Percentiles rank a stretch among this genome's conserved stretches.
These are phyloP conservation scores for Yamadazyma friedrichii DNA, from an alignment of 1,139 yeast genomes.

Conservation along the genomic window DNA sequence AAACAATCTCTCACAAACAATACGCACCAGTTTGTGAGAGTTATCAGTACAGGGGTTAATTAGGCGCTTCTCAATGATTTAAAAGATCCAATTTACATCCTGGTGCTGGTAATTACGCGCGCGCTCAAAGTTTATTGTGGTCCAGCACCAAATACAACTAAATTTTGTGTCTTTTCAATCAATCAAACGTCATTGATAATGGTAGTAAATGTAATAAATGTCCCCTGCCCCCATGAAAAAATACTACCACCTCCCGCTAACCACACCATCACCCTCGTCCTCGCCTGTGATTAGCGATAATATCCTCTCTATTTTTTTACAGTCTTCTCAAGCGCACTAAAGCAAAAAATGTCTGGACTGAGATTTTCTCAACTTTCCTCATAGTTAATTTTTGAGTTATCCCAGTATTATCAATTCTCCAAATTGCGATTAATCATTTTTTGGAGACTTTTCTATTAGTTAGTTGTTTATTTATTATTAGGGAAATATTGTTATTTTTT, in stretches of 20 bases:
- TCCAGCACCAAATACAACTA: neutral
- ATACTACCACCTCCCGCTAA: no score
- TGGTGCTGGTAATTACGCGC: slow-evolving; percentile 1
- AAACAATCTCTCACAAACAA: no score
- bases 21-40: no score
- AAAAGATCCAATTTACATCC: neutral
- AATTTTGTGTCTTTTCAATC: neutral
- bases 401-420: neutral
- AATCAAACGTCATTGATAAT: neutral
- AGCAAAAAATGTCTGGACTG: slow-evolving; percentile 4
- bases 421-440: no score
- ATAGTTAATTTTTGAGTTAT: neutral
- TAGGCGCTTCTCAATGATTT: neutral
- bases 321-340: neutral
- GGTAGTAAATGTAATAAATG: no score
- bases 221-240: no score
- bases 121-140: neutral
- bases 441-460: no score
- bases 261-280: no score
- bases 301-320: no score
- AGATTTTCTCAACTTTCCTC: slow-evolving; percentile 1
- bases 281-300: no score
- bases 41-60: neutral
- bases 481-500: neutral
- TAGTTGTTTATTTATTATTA: no score